These are phyloP conservation scores for Geoglossum cookeanum DNA, from an alignment of 2,329 filamentous ascomycete genomes.

Conservation along the genomic window DNA sequence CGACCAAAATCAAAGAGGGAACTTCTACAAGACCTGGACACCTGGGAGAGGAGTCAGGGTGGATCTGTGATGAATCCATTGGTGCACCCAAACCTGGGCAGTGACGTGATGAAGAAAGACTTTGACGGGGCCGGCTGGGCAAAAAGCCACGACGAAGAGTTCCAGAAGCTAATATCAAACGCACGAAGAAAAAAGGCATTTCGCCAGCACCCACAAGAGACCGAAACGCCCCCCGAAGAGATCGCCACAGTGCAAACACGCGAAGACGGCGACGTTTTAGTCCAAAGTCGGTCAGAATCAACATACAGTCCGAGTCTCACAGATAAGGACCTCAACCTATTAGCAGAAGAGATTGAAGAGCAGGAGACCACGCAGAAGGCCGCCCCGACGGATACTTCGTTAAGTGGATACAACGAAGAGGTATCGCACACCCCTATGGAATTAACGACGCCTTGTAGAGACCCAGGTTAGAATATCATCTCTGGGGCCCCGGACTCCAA, in stretches of 20 bases:
- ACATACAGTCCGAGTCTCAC: neutral
- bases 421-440: neutral
- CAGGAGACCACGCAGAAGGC: neutral
- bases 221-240: too few relatives aligned
- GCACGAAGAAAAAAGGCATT: conserved; percentile 40
- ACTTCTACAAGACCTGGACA: conserved; percentile 57
- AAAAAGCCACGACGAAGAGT: conserved; percentile 51
- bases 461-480: neutral
- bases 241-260: neutral
- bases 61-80: conserved; percentile 27
- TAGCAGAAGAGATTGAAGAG: neutral
- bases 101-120: conserved; percentile 59
- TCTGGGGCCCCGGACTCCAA: too few relatives aligned
- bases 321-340: neutral
- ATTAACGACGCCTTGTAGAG: neutral
- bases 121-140: conserved; percentile 71
- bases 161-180: conserved; percentile 58
- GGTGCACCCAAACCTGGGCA: conserved; percentile 16
- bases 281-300: neutral
- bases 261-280: neutral
- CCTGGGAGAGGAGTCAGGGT: conserved; percentile 75
- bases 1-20: conserved; percentile 50
- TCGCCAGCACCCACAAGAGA: neutral
- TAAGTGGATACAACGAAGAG: neutral
- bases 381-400: neutral